Conservation (phyloP, 139 green algal genomes). For the Coelastrella sp. region DNA sequence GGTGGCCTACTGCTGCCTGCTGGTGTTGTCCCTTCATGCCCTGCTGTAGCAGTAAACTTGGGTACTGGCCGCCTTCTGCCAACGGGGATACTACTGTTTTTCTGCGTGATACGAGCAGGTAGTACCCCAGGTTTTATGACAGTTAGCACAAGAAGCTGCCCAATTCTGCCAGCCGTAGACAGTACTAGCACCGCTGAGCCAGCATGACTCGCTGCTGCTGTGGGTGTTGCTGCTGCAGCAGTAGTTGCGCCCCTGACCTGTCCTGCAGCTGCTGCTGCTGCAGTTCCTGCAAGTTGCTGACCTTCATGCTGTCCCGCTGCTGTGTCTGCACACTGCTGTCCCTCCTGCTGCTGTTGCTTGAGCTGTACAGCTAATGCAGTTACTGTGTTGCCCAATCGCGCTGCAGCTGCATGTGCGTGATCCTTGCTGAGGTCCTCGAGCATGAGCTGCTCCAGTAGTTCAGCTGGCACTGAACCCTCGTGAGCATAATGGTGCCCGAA, state of each 20-base stretch:
- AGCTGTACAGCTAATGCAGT: slow-evolving; percentile 19
- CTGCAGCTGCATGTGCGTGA: slow-evolving; percentile 11
- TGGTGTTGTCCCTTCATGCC: not conserved
- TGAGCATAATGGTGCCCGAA: slow-evolving; percentile 18
- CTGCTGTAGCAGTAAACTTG: not conserved
- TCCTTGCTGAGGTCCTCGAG: not conserved
- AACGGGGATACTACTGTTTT: not conserved
- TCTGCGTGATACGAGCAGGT: not conserved
- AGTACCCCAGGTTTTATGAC: not conserved
- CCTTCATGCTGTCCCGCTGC: no score
- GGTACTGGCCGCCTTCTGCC: not conserved
- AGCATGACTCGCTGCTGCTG: not conserved
- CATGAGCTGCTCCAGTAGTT: slow-evolving; percentile 46
- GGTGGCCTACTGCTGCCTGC: not conserved
- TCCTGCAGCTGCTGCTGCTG: not conserved
- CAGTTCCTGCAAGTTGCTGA: not conserved
- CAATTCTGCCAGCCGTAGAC: not conserved
- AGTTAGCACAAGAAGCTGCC: slow-evolving; percentile 21
- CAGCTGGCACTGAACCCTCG: slow-evolving; percentile 38
- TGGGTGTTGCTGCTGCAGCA: not conserved
- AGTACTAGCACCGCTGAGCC: not conserved
- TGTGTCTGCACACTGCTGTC: not conserved
- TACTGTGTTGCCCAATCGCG: slow-evolving; percentile 6
- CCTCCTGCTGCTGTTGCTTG: slow-evolving; percentile 15
- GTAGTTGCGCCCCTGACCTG: not conserved